Evolutionary conservation across 495 filamentous ascomycete species (phyloP).

Genomic region (Glutinoglossum americanum): DNA sequence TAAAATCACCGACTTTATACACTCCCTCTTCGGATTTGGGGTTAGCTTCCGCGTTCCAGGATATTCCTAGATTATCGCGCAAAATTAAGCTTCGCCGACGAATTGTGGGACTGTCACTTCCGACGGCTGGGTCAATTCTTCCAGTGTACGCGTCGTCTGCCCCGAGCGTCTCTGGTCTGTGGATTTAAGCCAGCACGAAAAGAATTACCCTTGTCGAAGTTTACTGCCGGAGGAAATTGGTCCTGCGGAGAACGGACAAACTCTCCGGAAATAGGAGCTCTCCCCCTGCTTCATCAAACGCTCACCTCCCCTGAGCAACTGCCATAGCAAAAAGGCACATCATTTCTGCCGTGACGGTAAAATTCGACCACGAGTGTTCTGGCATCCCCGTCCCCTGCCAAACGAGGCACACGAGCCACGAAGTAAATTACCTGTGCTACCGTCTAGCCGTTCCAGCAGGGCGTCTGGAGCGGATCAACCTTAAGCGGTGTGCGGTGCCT

Average conservation of each 20-base stretch:
- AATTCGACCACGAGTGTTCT: neutral
- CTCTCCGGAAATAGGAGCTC: neutral
- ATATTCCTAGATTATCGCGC: neutral
- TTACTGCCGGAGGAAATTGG: neutral
- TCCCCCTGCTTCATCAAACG: neutral
- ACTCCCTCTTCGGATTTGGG: neutral
- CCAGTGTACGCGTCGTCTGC: neutral
- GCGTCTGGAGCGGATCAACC: neutral
- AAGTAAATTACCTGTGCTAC: neutral
- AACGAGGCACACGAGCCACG: neutral
- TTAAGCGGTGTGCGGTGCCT: constrained; percentile 1
- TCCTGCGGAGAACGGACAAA: neutral
- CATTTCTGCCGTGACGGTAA: neutral
- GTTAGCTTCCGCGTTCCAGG: neutral
- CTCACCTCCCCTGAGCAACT: neutral
- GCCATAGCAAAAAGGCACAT: neutral
- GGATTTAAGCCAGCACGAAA: neutral
- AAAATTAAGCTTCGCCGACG: neutral
- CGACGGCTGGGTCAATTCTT: neutral
- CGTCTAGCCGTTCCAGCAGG: neutral
- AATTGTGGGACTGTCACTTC: neutral
- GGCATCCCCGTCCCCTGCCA: neutral
- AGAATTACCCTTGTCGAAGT: neutral
- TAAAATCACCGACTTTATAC: neutral
- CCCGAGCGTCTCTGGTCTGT: neutral